Conservation (phyloP, 78 protist genomes). For the Isochrysis galbana region DNA sequence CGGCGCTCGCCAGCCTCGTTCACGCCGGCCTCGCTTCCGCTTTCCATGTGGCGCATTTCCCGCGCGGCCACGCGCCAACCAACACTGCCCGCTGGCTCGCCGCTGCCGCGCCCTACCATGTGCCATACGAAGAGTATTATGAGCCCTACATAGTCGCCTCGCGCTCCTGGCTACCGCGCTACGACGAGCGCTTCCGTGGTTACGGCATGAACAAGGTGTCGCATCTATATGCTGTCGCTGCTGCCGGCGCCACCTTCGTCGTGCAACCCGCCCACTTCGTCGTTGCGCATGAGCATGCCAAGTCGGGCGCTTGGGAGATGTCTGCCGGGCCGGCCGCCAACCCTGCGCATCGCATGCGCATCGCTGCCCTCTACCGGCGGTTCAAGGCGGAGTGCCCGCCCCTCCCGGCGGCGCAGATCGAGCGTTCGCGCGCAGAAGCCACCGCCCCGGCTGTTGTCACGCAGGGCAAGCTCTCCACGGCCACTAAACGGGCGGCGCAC, state of each 20-base stretch:
- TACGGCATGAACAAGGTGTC: constrained; percentile 26
- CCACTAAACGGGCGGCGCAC: no score
- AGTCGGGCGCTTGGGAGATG: background rate
- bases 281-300: constrained; percentile 20
- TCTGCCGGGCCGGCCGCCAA: constrained; percentile 5
- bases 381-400: background rate
- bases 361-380: background rate
- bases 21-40: background rate
- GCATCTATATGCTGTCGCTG: constrained; percentile 2
- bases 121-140: background rate
- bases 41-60: constrained; percentile 18
- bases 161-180: background rate
- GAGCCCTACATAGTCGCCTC: constrained; percentile 15
- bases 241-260: constrained; percentile 12
- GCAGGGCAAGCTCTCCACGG: no score
- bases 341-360: constrained; percentile 13
- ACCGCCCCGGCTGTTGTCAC: no score
- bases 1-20: background rate
- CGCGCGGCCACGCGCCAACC: constrained; percentile 23
- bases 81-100: background rate
- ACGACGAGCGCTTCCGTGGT: constrained; percentile 35
- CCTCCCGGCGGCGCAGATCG: background rate
- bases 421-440: no score
- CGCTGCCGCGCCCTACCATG: background rate
- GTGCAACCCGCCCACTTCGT: constrained; percentile 13